Evolutionary conservation across 805 yeast genomes (phyloP).

Genomic region (Ogataea minuta): DNA sequence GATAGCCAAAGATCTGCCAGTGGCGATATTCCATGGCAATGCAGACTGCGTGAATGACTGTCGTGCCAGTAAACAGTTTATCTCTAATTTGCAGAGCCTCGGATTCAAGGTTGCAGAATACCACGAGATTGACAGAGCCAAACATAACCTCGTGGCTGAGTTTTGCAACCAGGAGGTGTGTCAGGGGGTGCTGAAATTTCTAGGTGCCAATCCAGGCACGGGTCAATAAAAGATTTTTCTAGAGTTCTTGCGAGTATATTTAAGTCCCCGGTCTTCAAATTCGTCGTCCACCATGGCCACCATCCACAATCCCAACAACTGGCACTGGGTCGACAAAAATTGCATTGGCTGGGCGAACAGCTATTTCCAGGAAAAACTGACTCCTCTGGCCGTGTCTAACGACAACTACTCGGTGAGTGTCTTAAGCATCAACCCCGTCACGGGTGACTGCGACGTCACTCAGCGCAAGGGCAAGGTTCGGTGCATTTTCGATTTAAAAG

Average conservation of each 20-base stretch:
- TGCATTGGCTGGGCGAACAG: conserved; percentile 86
- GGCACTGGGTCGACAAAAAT: conserved; percentile 99
- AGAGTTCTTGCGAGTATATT: conserved; percentile 8
- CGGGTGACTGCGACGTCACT: conserved; percentile 80
- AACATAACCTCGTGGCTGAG: conserved; percentile 50
- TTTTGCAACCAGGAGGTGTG: conserved; percentile 37
- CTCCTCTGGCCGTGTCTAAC: conserved; percentile 41
- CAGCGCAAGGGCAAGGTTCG: conserved; percentile 81
- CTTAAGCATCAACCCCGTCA: conserved; percentile 39
- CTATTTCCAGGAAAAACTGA: conserved; percentile 64
- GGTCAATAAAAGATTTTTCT: conserved; percentile 21
- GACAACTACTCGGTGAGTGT: conserved; percentile 38
- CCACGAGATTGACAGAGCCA: conserved; percentile 32
- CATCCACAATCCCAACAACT: conserved; percentile 93
- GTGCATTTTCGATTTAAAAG: conserved; percentile 67
- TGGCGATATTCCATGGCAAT: conserved; percentile 61
- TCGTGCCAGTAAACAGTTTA: conserved; percentile 44
- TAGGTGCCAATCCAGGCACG: conserved; percentile 5
- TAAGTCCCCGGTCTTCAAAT: conserved; percentile 1
- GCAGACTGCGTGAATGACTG: conserved; percentile 61
- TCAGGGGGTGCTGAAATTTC: conserved; percentile 32
- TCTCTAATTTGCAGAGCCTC: conserved; percentile 28
- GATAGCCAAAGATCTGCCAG: conserved; percentile 41
- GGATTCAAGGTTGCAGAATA: conserved; percentile 31
- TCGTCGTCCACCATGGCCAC: conserved; percentile 53